These are phyloP conservation scores for Naganishia cerealis DNA, from an alignment of 1,284 basidiomycete species.

Conservation along the genomic window DNA sequence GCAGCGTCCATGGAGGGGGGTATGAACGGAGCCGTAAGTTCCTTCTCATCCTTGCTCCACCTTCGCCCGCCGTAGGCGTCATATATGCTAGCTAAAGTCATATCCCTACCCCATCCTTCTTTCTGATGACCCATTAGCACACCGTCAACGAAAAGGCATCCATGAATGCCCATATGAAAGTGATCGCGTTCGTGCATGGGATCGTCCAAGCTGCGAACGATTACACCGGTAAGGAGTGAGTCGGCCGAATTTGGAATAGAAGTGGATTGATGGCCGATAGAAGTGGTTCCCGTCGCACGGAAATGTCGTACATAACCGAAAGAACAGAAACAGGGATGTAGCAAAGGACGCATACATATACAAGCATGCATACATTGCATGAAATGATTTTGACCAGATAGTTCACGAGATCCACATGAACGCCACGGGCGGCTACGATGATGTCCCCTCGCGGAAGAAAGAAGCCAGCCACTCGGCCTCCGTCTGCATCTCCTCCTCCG, in stretches of 20 bases:
- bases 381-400: too few species aligned
- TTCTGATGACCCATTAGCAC: constrained; percentile 38
- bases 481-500: constrained; percentile 69
- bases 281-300: background rate
- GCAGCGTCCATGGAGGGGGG: constrained; percentile 34
- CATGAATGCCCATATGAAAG: constrained; percentile 43
- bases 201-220: constrained; percentile 51
- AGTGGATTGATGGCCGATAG: background rate
- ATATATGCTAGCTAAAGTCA: background rate
- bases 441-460: constrained; percentile 54
- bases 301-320: background rate
- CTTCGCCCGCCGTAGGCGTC: background rate
- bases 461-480: constrained; percentile 68
- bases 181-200: constrained; percentile 50
- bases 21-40: constrained; percentile 39
- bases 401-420: too few species aligned
- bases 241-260: background rate
- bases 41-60: background rate
- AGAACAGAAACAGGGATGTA: too few species aligned
- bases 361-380: too few species aligned
- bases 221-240: constrained; percentile 47
- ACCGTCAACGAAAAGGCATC: constrained; percentile 50
- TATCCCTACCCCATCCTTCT: background rate
- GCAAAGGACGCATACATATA: too few species aligned
- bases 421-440: background rate